Evolutionary conservation across 306 rosid genomes (phyloP), one percentile per base, ranked within the genome.

Genomic region (Vachellia collinsii): DNA sequence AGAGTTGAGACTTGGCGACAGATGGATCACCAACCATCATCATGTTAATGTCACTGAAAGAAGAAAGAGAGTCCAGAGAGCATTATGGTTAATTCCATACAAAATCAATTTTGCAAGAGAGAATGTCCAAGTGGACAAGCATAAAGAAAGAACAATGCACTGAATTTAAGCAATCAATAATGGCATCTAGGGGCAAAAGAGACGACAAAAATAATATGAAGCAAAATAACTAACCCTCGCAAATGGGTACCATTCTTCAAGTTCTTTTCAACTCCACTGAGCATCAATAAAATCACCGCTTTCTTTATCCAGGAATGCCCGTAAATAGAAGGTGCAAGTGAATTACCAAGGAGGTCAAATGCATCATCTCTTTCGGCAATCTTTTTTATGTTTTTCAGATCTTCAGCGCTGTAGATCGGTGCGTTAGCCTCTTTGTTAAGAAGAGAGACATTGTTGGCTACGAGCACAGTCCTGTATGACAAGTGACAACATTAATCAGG

Each of bases 1-100:
- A 86, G 71, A 95, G 98, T 81, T 96, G 99, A 84, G 99, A 96
- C 89, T 96, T 96, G 41, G 99, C 99, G 83, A 96, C 99, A 79
- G 99, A 96, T 59, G 99, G 98, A 87, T 95, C 98, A 43, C 99
- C 99, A 77, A 95, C 99, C 99, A 95, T 95, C 99, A 95, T 95
- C 99, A 95, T 95, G 89, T 95, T 95, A 67, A 96, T 92, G 89
- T 96, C 99, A 73, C 99, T 96, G 38, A 78, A 87, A 72, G 72
- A 29, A 29, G n/a, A n/a, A 83, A 77, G 77, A 78, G 41, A 29
- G 42, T 34, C 41, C 5, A 25, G 19, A 76, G 17, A 22, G 38
- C n/a, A 47, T 72, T 46, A 38, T 83, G 61, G 59, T 25, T 47
- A 76, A 64, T 78, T 71, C 37, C 48, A 39, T 6, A 20, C 4